Evolutionary conservation across 2,329 filamentous ascomycete genomes (phyloP).

Genomic region (Penicillium polonicum): DNA sequence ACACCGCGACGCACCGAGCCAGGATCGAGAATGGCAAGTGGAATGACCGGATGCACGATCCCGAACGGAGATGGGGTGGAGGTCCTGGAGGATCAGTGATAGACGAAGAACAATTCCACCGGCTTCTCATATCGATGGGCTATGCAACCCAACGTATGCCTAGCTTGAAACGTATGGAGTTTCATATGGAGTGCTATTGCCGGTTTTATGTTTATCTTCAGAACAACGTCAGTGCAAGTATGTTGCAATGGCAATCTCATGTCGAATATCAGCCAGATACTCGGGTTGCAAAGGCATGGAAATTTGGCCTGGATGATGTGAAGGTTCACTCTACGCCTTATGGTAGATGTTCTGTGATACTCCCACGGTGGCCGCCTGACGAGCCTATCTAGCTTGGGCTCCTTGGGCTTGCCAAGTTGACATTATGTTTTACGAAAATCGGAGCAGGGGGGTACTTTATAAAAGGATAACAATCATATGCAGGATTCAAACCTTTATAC

Average conservation of each 20-base stretch:
- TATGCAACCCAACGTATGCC: background rate
- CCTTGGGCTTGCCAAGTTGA: background rate
- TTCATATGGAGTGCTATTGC: background rate
- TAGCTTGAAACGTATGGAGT: background rate
- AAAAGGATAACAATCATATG: background rate
- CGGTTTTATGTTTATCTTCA: background rate
- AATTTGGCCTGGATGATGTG: background rate
- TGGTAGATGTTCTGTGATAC: background rate
- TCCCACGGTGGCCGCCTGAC: background rate
- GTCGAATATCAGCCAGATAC: background rate
- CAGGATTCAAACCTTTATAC: background rate
- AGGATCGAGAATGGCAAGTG: background rate
- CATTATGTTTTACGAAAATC: background rate
- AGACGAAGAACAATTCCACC: background rate
- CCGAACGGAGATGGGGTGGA: background rate
- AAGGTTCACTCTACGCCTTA: background rate
- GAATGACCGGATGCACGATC: background rate
- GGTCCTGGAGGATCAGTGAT: background rate
- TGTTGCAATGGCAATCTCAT: background rate
- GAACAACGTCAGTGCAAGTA: background rate
- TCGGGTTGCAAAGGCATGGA: background rate
- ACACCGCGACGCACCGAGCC: background rate
- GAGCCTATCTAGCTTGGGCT: background rate
- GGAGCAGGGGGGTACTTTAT: background rate
- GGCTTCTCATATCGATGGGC: background rate